Evolutionary conservation across 2,329 filamentous ascomycete genomes (phyloP).

Genomic region (Fusarium anguioides): DNA sequence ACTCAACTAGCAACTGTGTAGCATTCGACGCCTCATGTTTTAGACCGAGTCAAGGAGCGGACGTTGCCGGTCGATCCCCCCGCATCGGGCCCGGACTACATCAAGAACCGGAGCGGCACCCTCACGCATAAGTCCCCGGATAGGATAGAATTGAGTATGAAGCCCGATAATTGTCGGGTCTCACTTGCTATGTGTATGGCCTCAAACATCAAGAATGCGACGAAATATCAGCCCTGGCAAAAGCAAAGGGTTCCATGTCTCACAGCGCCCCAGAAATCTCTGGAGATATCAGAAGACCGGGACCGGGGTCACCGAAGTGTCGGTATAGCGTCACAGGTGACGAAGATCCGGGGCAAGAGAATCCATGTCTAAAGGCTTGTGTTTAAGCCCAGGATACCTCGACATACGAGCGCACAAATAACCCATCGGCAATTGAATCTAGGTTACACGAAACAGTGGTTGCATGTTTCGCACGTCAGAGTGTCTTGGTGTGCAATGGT

Average conservation of each 20-base stretch:
- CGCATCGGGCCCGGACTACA: not conserved
- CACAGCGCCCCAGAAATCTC: conserved; percentile 17
- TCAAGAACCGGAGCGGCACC: not conserved
- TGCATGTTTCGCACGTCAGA: not conserved
- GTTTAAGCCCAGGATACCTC: conserved; percentile 4
- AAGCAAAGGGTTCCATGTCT: conserved; percentile 27
- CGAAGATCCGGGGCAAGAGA: conserved; percentile 2
- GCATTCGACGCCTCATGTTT: not conserved
- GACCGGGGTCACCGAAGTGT: conserved; percentile 25
- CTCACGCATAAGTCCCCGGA: not conserved
- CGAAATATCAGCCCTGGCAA: not conserved
- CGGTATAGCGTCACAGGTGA: conserved; percentile 22
- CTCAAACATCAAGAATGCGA: not conserved
- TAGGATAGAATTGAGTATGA: not conserved
- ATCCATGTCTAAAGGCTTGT: conserved; percentile 15
- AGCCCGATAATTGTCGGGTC: conserved; percentile 13
- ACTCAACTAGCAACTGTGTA: not conserved
- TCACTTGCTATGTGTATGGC: conserved; percentile 5
- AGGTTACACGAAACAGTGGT: conserved; percentile 11
- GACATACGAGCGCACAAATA: conserved; percentile 1
- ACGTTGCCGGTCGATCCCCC: conserved; percentile 27
- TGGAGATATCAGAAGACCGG: not conserved
- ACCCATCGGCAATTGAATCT: not conserved
- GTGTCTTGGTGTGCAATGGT: not conserved
- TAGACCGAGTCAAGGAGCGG: conserved; percentile 19